A percentile compares a stretch with the other conserved stretches of the same genome.
phyloP scores from a whole-genome alignment of 148 eudicot genomes.

The Diospyros lotus region DNA sequence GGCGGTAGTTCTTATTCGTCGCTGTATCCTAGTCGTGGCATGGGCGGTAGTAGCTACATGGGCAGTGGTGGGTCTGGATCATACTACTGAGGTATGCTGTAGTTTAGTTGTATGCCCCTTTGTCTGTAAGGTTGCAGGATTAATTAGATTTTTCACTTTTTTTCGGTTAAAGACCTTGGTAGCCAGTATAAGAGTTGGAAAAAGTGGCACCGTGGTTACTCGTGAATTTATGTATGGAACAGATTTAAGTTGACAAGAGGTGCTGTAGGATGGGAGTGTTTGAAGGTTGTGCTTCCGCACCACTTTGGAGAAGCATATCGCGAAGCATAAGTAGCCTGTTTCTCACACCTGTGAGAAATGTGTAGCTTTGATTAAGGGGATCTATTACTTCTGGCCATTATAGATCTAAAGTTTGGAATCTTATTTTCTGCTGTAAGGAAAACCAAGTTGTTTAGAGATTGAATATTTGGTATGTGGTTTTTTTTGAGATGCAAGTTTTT shows the following conservation, averaged over 20 bases:
- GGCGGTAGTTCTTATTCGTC: conserved; percentile 90
- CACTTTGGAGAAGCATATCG: background rate
- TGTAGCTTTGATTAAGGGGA: conserved; percentile 13
- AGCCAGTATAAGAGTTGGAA: background rate
- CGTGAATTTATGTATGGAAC: conserved; percentile 22
- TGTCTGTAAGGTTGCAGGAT: background rate
- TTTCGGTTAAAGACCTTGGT: background rate
- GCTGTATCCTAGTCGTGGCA: conserved; percentile 66
- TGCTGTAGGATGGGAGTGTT: conserved; percentile 24
- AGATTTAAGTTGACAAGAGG: conserved; percentile 29
- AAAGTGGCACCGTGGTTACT: conserved; percentile 15
- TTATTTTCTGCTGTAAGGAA: conserved; percentile 21
- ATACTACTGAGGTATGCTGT: conserved; percentile 60
- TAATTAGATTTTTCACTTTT: conserved; percentile 1
- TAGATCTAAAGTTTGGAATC: conserved; percentile 15
- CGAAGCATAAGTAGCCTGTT: conserved; percentile 8
- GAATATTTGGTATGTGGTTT: conserved; percentile 12
- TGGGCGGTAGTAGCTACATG: conserved; percentile 71
- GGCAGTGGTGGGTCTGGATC: conserved; percentile 83
- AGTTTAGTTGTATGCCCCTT: background rate
- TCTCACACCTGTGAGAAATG: conserved; percentile 6
- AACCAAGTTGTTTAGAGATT: conserved; percentile 12
- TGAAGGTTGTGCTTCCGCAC: conserved; percentile 19
- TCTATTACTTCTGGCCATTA: background rate
- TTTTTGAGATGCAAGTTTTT: conserved; percentile 17